These are phyloP conservation scores for Ogataea nitratoaversa DNA, from an alignment of 805 yeast species.

Conservation along the genomic window DNA sequence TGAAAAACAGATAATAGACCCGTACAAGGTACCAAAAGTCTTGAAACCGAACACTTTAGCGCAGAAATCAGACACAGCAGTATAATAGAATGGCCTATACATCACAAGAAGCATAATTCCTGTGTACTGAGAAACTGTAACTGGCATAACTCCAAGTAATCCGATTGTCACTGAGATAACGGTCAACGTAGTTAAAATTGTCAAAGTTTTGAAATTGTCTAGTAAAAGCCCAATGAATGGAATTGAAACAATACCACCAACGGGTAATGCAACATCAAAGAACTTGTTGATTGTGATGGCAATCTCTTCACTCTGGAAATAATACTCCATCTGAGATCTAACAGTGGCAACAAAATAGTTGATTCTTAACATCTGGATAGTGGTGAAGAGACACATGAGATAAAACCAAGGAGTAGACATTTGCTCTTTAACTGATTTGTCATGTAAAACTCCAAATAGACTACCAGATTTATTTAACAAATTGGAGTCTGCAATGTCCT, in stretches of 20 bases:
- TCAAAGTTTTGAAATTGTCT: conserved; percentile 66
- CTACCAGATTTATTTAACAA: conserved; percentile 55
- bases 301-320: conserved; percentile 46
- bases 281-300: conserved; percentile 64
- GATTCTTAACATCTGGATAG: conserved; percentile 85
- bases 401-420: conserved; percentile 66
- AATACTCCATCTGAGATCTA: conserved; percentile 72
- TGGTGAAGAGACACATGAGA: conserved; percentile 72
- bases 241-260: conserved; percentile 83
- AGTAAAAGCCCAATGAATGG: conserved; percentile 81
- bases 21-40: conserved; percentile 90
- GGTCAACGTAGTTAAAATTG: conserved; percentile 50
- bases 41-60: conserved; percentile 92
- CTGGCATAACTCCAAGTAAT: conserved; percentile 58
- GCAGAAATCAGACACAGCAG: conserved; percentile 86
- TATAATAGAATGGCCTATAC: conserved; percentile 88
- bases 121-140: conserved; percentile 46
- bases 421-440: conserved; percentile 37
- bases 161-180: conserved; percentile 62
- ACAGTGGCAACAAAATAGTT: conserved; percentile 92
- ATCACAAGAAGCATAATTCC: conserved; percentile 74
- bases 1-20: conserved; percentile 74
- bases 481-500: conserved; percentile 59
- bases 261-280: conserved; percentile 81
- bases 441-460: conserved; percentile 77